Base-by-base conservation (phyloP, 176 grass and related monocot genomes). In the Coix lacrymajobi region DNA sequence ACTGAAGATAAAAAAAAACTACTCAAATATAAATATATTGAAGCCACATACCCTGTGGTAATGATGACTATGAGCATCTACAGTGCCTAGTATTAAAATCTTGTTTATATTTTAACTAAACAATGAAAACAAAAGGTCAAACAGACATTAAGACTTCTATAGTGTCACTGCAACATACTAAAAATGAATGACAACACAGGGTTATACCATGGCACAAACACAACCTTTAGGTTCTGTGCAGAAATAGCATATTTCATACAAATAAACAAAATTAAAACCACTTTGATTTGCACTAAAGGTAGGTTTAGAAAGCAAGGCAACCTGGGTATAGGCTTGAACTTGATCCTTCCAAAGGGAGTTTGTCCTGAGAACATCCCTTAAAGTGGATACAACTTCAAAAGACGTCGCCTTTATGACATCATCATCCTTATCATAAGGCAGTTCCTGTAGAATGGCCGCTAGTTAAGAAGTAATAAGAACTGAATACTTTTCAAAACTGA, bases 331-430 rank as follows among this genome's bases (percentile, higher is more conserved):
- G 29, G 91, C 90, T 86, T 98, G 96, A 63, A 98, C 87, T 83
- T 95, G 96, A 73, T 98, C 92, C 78, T 88, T 98, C 96, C 96
- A 98, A 82, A 93, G 87, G 57, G 90, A 82, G 84, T 87, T 98
- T 78, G 82, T 80, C 80, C 80, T 98, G 51, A 95, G 91, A 83
- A 95, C 93, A 83, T 98, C 96, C 89, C 92, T 91, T 76, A 98
- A 89, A 77, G 96, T 98, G 70, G 96, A 91, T 92, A 95, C 95
- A 82, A 98, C 93, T 93, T 98, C 96, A 90, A 95, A 98, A 81
- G 93, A 93, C 2, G 91, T 98, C 40, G 96, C 96, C 88, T 95
- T 91, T 81, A 98, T 93, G 52, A 93, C 83, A 85, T 95, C 92
- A 78, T 93, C 93, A 80, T 98, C 96, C 84, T 95, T 98, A 64